Evolutionary conservation across 306 rosid species (phyloP), one percentile per base, ranked within the genome.

Genomic region (Vigna trinervia): DNA sequence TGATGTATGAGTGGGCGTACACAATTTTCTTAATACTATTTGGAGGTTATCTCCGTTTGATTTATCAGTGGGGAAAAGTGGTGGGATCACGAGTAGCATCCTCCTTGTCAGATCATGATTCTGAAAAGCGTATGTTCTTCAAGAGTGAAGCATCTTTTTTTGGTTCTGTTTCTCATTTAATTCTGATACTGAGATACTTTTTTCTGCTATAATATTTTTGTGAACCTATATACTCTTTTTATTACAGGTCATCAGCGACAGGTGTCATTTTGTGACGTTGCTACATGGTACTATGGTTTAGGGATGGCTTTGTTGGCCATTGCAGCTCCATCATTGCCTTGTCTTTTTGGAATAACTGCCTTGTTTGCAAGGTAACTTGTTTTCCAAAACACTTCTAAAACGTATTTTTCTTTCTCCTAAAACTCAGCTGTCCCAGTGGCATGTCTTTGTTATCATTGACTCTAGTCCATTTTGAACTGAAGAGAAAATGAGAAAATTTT

Each of bases 1-100:
- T 96, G 90, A 91, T 89, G 96, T 96, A 96, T 69, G 99, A 96
- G 81, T 96, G 99, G 99, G 91, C 93, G 23, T 89, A 88, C 86
- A 83, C 97, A 56, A 69, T 91, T 78, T 96, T 92, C 90, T 82
- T 88, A 77, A 54, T 91, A 67, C 73, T 88, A 48, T 92, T 91
- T 80, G 96, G 99, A 63, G 93, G 94, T 41, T 96, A 89, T 85
- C 87, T 96, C 67, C 93, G 80, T 77, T 77, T 91, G 84, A 51
- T 91, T 73, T 87, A 85, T 78, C 89, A 77, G 30, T 91, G 96
- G 98, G 99, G 99, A 51, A 91, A 81, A 87, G 39, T 67, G 54
- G 84, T 79, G 69, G 89, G 91, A 76, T 74, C 80, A 34, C 90
- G 82, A 79, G 82, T 76, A 56, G 85, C 84, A 71, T 73, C 91